Base-by-base conservation (phyloP, 305 asterid species). In the Stenogyne calaminthoides region DNA sequence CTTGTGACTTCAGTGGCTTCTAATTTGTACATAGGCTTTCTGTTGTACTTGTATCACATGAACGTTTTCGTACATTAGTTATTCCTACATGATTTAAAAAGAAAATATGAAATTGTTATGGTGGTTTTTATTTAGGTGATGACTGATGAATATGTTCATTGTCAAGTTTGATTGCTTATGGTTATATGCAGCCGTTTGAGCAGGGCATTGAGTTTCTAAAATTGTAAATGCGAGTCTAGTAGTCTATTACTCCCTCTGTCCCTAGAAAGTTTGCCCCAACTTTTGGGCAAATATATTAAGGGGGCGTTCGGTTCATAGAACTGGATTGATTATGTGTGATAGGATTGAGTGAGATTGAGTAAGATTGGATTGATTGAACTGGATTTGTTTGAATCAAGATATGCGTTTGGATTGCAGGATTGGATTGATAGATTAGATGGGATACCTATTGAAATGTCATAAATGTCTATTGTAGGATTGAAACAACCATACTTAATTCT, bases 21-120 rank as follows among this genome's bases (percentile, higher is more conserved):
- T 60, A 75, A 65, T 76, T 67, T 85, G 89, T 85, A 85, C 71
- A 84, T 84, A 85, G 77, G 76, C 75, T 42, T 76, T 75, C 22
- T 83, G 83, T 68, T 76, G 78, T 83, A 76, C 74, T 68, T 76
- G 78, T 83, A 76, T 76, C 80, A 67, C 66, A 25, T 67, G 71
- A 72, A 46, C 81, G 40, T 75, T 67, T 64, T 54, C 78, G 79
- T 78, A 78, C 73, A 59, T 76, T 61, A 71, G 40, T 70, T 73
- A 37, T 18, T 58, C 25, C 32, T 42, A 46, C 55, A 32, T 70
- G 49, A 18, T 37, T 4, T 16, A 44, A 44, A 44, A 9, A 2
- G 0, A 12, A 60, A 22, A 18, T 0, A 47, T 1, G 29, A 25
- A n/a, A 5, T 49, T n/a, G 56, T 49, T 37, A 5, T 37, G 4